phyloP scores from a whole-genome alignment of 2,329 filamentous ascomycete genomes.

The Talaromyces sp. region DNA sequence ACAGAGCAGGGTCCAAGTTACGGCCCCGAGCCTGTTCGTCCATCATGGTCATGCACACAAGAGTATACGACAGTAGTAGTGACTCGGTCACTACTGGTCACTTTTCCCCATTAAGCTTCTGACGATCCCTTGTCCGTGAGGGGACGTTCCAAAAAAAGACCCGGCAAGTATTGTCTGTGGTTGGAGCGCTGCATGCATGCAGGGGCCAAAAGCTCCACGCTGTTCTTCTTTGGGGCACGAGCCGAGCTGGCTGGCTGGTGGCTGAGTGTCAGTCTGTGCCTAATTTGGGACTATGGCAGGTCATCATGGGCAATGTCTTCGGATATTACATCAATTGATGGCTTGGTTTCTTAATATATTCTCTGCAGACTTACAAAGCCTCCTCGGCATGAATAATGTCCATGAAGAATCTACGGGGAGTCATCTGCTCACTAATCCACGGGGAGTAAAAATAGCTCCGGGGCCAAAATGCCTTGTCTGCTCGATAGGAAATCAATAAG shows the following conservation, averaged over 20 bases:
- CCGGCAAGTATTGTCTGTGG: background rate
- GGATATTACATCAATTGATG: background rate
- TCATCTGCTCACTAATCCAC: background rate
- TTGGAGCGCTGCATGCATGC: background rate
- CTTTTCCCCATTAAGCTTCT: background rate
- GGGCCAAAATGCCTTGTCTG: background rate
- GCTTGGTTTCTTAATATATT: background rate
- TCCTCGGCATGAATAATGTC: background rate
- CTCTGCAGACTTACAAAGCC: background rate
- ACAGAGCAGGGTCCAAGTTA: background rate
- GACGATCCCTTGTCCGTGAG: background rate
- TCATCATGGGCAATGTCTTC: background rate
- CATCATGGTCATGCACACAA: background rate
- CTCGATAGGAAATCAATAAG: background rate
- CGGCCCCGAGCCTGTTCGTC: background rate
- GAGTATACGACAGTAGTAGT: background rate
- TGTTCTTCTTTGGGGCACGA: background rate
- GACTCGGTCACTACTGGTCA: background rate
- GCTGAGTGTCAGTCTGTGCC: background rate
- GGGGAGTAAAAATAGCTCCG: background rate
- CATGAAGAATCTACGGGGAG: background rate
- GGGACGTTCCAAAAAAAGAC: background rate
- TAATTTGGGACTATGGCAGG: background rate
- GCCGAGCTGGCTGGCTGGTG: background rate
- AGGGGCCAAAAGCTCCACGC: background rate